Conservation (phyloP, 331 rosid genomes). For the Prunus yedoensis region DNA sequence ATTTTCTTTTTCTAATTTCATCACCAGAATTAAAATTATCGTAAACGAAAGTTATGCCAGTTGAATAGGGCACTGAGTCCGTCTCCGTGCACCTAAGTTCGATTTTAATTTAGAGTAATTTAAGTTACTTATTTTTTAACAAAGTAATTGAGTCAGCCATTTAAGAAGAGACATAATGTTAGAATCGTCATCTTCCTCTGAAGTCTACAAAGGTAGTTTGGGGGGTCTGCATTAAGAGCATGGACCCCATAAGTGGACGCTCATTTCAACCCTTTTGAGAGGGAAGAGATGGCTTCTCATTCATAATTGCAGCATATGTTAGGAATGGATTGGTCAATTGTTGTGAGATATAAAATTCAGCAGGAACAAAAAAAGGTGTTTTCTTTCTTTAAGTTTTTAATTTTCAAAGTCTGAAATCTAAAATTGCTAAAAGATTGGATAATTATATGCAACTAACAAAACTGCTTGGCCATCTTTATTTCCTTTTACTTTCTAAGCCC, state of each 20-base stretch:
- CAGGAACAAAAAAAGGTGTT: background rate
- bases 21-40: no score
- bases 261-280: background rate
- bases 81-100: accelerated
- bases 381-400: background rate
- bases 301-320: background rate
- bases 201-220: conserved; percentile 1
- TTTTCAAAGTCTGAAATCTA: background rate
- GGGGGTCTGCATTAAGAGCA: background rate
- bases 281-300: background rate
- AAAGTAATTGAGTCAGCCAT: background rate
- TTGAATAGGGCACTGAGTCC: accelerated
- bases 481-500: background rate
- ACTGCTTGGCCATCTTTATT: background rate
- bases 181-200: background rate
- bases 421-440: background rate
- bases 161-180: background rate
- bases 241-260: background rate
- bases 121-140: background rate
- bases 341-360: background rate
- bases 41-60: no score
- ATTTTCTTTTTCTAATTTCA: background rate
- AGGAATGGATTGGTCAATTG: background rate
- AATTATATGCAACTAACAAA: background rate
- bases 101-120: no score